phyloP scores from a whole-genome alignment of 192 early-diverging fungal species.

The Podila horticola region DNA sequence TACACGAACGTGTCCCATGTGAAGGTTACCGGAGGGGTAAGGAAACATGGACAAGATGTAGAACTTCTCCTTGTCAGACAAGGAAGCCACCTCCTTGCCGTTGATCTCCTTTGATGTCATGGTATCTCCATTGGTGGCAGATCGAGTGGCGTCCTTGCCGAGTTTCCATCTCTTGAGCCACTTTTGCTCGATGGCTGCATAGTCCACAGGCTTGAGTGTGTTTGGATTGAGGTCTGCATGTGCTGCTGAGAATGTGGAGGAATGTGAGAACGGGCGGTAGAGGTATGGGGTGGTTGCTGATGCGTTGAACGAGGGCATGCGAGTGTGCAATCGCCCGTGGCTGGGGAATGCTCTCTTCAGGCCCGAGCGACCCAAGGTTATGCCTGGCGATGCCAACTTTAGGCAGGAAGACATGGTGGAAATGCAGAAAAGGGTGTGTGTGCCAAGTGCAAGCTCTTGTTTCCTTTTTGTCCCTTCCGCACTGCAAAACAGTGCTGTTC shows the following conservation, averaged over 20 bases:
- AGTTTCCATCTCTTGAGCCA: conserved; percentile 68
- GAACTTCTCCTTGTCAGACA: conserved; percentile 60
- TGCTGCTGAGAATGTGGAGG: conserved; percentile 15
- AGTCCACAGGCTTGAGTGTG: conserved; percentile 52
- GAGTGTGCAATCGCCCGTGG: background rate
- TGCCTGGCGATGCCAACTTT: conserved; percentile 1
- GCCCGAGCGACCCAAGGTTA: background rate
- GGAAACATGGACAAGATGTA: conserved; percentile 97
- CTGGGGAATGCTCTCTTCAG: background rate
- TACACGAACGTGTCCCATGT: conserved; percentile 98
- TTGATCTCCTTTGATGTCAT: background rate
- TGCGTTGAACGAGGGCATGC: background rate
- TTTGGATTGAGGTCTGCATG: background rate
- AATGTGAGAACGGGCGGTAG: conserved; percentile 7
- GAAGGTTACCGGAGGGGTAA: conserved; percentile 91
- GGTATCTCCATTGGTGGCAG: background rate
- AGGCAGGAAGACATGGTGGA: background rate
- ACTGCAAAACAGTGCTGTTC: too few relatives aligned
- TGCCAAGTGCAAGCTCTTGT: background rate
- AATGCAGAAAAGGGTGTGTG: background rate
- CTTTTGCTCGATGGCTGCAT: conserved; percentile 67
- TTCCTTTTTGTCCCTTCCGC: background rate
- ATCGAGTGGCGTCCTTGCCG: background rate
- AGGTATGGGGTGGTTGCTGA: background rate
- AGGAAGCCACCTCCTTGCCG: background rate